A percentile compares a stretch with the other conserved stretches of the same genome.
These are phyloP conservation scores for Asterochloris sp. DNA, from an alignment of 139 green algal genomes.

Conservation along the genomic window DNA sequence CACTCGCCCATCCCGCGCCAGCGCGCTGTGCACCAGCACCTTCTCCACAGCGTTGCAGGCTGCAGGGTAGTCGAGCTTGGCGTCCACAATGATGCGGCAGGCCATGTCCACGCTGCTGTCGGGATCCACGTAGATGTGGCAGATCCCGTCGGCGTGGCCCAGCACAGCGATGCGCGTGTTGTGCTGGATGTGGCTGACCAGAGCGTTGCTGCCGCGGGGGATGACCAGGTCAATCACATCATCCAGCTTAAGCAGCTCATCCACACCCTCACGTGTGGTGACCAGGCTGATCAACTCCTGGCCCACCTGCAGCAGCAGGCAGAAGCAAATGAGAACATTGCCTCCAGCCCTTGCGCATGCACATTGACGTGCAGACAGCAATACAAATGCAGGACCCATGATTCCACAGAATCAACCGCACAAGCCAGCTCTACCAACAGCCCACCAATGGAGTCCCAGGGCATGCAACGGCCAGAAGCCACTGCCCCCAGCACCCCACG, in stretches of 20 bases:
- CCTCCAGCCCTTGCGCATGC: no score
- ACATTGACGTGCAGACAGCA: no score
- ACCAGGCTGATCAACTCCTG: conserved; percentile 83
- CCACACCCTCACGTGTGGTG: conserved; percentile 77
- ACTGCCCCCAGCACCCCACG: no score
- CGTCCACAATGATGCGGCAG: conserved; percentile 69
- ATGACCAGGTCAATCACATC: conserved; percentile 97
- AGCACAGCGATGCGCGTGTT: conserved; percentile 98
- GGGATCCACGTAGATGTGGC: conserved; percentile 95
- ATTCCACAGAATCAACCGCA: no score
- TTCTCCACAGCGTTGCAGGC: conserved; percentile 99
- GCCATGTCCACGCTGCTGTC: conserved; percentile 59
- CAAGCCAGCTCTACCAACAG: no score
- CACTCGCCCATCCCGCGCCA: conserved; percentile 37
- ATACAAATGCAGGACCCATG: no score
- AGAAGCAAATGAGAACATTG: not conserved
- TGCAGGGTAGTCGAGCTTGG: conserved; percentile 96
- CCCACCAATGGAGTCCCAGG: no score
- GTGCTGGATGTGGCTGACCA: conserved; percentile 81
- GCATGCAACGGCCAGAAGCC: no score
- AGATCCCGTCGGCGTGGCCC: conserved; percentile 97
- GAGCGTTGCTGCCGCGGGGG: conserved; percentile 83
- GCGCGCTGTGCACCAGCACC: conserved; percentile 69
- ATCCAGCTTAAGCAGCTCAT: conserved; percentile 86
- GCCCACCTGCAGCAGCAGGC: conserved; percentile 23